These are phyloP conservation scores for Ochromonas danica DNA, from an alignment of 108 stramenopile species.

Conservation along the genomic window DNA sequence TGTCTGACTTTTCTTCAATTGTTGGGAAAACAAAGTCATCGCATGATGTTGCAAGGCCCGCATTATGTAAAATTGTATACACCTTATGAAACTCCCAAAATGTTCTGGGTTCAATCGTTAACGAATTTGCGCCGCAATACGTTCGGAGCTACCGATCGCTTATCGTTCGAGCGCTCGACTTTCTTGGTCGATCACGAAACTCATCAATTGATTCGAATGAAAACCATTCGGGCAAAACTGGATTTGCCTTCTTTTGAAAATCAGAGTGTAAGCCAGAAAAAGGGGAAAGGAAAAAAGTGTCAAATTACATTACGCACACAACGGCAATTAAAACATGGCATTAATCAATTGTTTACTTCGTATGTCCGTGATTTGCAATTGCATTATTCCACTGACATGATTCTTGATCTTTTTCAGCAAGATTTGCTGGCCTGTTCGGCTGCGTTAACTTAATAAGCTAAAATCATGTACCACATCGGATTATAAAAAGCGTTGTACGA, in stretches of 20 bases:
- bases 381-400: slow-evolving; percentile 15
- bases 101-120: slow-evolving; percentile 15
- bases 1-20: slow-evolving; percentile 17
- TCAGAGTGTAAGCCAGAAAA: slow-evolving; percentile 15
- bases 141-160: slow-evolving; percentile 13
- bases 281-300: slow-evolving; percentile 15
- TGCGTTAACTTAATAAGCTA: slow-evolving; percentile 17
- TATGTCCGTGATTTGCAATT: slow-evolving; percentile 16
- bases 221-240: slow-evolving; percentile 15
- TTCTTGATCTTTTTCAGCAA: slow-evolving; percentile 17
- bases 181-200: slow-evolving; percentile 15
- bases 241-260: slow-evolving; percentile 17
- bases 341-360: slow-evolving; percentile 17
- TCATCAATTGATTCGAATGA: slow-evolving; percentile 17
- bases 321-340: slow-evolving; percentile 15
- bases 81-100: slow-evolving; percentile 16
- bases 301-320: slow-evolving; percentile 16
- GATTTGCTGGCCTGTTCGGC: slow-evolving; percentile 13
- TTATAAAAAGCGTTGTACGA: slow-evolving; percentile 17
- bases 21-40: slow-evolving; percentile 15
- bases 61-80: slow-evolving; percentile 17
- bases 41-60: slow-evolving; percentile 13
- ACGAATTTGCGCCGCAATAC: slow-evolving; percentile 14
- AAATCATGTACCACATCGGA: slow-evolving; percentile 15
- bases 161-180: slow-evolving; percentile 13